A percentile compares a stretch with the other conserved stretches of the same genome.
Evolutionary conservation across 2,329 filamentous ascomycete genomes (phyloP).

Genomic region (Xylariaceae sp.): DNA sequence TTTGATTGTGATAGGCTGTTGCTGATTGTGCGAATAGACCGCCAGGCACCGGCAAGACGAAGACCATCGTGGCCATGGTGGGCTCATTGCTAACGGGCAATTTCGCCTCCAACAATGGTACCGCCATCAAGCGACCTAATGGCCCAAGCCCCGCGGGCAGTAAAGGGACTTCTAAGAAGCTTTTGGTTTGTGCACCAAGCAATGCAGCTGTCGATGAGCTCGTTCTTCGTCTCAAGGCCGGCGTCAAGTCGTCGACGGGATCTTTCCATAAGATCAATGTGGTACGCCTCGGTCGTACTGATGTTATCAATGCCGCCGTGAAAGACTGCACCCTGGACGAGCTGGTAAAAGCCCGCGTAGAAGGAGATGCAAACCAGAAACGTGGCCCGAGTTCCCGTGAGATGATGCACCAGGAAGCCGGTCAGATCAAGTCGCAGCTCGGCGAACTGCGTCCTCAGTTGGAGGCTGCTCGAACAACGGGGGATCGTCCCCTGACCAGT

Average conservation of each 20-base stretch:
- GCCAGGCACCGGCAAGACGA: conserved; percentile 95
- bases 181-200: conserved; percentile 95
- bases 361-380: conserved; percentile 50
- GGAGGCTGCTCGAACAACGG: conserved; percentile 54
- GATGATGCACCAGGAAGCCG: conserved; percentile 55
- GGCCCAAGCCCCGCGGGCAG: conserved; percentile 25
- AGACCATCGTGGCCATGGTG: conserved; percentile 95
- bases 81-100: conserved; percentile 67
- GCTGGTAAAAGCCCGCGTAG: conserved; percentile 69
- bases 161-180: conserved; percentile 59
- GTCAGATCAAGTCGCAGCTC: conserved; percentile 68
- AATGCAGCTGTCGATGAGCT: conserved; percentile 96
- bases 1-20: conserved; percentile 1
- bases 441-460: conserved; percentile 63
- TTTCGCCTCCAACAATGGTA: conserved; percentile 36
- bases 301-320: conserved; percentile 85
- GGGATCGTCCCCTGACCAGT: conserved; percentile 39
- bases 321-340: conserved; percentile 91
- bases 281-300: conserved; percentile 79
- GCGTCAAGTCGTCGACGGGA: conserved; percentile 71
- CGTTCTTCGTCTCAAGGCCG: conserved; percentile 83
- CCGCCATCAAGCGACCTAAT: conserved; percentile 35
- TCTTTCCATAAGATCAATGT: conserved; percentile 72
- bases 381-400: conserved; percentile 50
- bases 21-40: conserved; percentile 48